Evolutionary conservation across 768 basidiomycete species (phyloP).

Genomic region (Pilatotrama ljubarskyi): DNA sequence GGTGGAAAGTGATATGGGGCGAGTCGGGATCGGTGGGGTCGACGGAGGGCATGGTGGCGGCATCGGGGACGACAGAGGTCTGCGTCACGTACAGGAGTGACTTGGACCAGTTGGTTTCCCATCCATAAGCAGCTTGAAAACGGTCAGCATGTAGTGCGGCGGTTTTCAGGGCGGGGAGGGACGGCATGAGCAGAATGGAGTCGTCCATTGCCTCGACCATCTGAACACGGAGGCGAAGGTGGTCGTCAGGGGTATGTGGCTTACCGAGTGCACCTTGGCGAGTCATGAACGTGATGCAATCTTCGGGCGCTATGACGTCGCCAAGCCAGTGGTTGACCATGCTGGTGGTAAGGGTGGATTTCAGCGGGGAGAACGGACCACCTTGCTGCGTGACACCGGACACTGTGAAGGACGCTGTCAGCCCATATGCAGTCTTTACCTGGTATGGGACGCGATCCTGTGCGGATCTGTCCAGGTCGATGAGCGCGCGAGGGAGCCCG

Average conservation of each 20-base stretch:
- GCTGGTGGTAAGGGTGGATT: constrained; percentile 32
- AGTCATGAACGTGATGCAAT: background rate
- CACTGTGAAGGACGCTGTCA: constrained; percentile 25
- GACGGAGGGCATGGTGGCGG: background rate
- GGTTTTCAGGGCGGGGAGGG: background rate
- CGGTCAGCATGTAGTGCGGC: background rate
- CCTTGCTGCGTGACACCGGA: constrained; percentile 34
- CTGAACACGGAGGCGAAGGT: too few species aligned
- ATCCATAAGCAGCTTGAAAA: background rate
- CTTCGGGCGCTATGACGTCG: constrained; percentile 5
- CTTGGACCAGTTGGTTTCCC: background rate
- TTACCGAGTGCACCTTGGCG: too few species aligned
- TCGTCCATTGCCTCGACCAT: too few species aligned
- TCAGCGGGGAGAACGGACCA: constrained; percentile 31
- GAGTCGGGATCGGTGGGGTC: background rate
- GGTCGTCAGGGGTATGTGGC: too few species aligned
- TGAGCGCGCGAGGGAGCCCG: background rate
- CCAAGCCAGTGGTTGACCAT: constrained; percentile 24
- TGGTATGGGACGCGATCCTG: background rate
- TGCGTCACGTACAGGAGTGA: background rate
- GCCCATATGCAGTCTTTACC: constrained; percentile 30
- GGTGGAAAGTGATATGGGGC: background rate
- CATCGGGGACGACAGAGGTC: background rate
- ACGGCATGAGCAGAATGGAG: too few species aligned
- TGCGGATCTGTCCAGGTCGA: background rate